phyloP scores from a whole-genome alignment of 208 protist genomes.

The Leishmania guyanensis region DNA sequence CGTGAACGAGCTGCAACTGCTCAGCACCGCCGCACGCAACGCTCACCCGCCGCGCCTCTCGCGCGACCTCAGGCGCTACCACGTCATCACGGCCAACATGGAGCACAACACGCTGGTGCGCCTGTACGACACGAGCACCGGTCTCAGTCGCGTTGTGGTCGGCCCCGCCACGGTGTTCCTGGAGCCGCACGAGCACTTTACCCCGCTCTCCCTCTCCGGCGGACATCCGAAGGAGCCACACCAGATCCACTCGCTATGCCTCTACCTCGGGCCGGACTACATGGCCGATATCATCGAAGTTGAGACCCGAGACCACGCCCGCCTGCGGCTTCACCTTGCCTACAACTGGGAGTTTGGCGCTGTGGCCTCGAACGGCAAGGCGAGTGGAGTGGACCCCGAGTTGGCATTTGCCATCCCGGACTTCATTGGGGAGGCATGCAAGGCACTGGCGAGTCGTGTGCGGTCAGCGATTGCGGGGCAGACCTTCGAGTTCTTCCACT shows the following conservation, averaged over 20 bases:
- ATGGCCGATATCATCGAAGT: conserved; percentile 94
- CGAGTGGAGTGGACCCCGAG: conserved; percentile 19
- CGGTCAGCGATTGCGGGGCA: conserved; percentile 88
- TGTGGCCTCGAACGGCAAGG: conserved; percentile 1
- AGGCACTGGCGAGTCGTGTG: conserved; percentile 93
- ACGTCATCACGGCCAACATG: conserved; percentile 55
- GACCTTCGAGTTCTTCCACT: conserved; percentile 97
- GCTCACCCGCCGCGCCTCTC: conserved; percentile 26
- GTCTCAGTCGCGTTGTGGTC: conserved; percentile 73
- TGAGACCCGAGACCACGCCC: conserved; percentile 95
- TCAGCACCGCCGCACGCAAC: conserved; percentile 19
- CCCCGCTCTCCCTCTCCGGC: conserved; percentile 78
- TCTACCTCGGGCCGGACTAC: conserved; percentile 96
- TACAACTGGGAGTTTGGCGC: conserved; percentile 97
- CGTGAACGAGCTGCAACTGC: conserved; percentile 6
- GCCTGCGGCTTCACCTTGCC: conserved; percentile 90
- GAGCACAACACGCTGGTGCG: conserved; percentile 95
- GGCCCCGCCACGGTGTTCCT: conserved; percentile 78
- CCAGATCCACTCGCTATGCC: conserved; percentile 88
- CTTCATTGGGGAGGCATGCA: conserved; percentile 96
- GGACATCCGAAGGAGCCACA: conserved; percentile 82
- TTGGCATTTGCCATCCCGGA: conserved; percentile 93
- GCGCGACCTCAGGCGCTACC: conserved; percentile 18
- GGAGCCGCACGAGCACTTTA: conserved; percentile 85
- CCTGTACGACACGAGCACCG: conserved; percentile 93